Evolutionary conservation across 768 basidiomycete species (phyloP), one percentile per base, ranked within the genome.

Genomic region (Leucosporidium creatinivorum): DNA sequence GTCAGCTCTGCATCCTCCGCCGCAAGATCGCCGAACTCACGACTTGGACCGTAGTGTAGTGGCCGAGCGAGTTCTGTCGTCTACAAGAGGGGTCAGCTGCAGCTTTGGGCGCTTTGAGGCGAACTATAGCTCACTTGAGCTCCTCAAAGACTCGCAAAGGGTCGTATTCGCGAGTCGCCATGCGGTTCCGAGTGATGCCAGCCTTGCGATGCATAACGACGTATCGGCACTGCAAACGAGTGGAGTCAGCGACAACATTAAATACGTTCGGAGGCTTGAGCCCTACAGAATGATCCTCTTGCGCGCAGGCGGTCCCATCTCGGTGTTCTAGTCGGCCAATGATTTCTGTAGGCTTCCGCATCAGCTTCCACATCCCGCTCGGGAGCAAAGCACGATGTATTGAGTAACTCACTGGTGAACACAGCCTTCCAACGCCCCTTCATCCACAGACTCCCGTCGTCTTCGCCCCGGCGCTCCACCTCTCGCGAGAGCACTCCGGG

Each of bases 121-220:
- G n/a, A 26, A 19, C 44, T 12, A 47, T 48, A 19, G 26, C 36
- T 25, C 28, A 49, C 58, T 60, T 60, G 47, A 60, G 58, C 44
- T 48, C 58, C 17, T 60, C 58, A 26, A 60, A 47, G 44, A 48
- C 47, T 25, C 58, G 58, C 25, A 26, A 15, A 3, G 44, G 58
- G 23, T 60, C 58, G 25, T 48, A 60, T n/a, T 48, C 58, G 23
- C 58, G 58, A 17, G 58, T 60, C 44, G 58, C 17, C 17, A 60
- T 60, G 44, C 58, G 58, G 10, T 60, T 60, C 4, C 25, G 7
- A 6, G 58, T 60, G 44, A 60, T 25, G 1, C 47, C 58, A 19
- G 47, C n/a, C n/a, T 18, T 49, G 39, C 58, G 58, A 21, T 60
- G 58, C 10, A 60, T 3, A 1, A 60, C 58, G n/a, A 60, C 23